phyloP scores from a whole-genome alignment of 352 stramenopile species.

The Peronospora destructor region DNA sequence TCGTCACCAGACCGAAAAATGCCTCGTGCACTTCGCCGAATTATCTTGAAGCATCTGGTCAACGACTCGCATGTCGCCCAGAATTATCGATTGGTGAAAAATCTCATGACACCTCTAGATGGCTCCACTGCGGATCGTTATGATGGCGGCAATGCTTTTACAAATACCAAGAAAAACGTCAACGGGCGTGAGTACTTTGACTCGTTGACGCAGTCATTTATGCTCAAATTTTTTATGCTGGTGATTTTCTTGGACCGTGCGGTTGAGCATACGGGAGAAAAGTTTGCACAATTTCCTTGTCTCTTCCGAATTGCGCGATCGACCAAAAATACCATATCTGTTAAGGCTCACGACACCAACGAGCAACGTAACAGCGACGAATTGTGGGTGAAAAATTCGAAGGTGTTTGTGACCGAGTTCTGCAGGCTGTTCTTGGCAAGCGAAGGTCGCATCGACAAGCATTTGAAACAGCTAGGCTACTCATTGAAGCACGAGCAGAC shows the following conservation, averaged over 20 bases:
- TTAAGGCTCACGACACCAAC: neutral
- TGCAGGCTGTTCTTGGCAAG: constrained; percentile 88
- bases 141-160: constrained; percentile 39
- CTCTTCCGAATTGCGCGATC: constrained; percentile 73
- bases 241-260: constrained; percentile 90
- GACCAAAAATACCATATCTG: constrained; percentile 2
- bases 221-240: constrained; percentile 89
- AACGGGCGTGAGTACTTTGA: constrained; percentile 74
- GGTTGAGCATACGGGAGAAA: constrained; percentile 63
- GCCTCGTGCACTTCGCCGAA: constrained; percentile 45
- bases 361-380: constrained; percentile 9
- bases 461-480: constrained; percentile 87
- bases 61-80: constrained; percentile 53
- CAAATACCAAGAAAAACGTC: constrained; percentile 61
- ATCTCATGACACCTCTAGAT: constrained; percentile 60
- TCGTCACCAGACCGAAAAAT: constrained; percentile 32
- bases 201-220: constrained; percentile 81
- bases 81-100: constrained; percentile 63
- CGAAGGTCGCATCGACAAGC: constrained; percentile 93
- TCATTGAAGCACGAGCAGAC: constrained; percentile 87
- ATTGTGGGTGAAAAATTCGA: constrained; percentile 86
- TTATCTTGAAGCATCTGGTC: constrained; percentile 60
- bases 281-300: constrained; percentile 79
- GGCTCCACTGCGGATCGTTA: constrained; percentile 35
- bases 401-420: constrained; percentile 88